Base-by-base conservation (phyloP, 495 filamentous ascomycete genomes). In the Neurospora sp. region DNA sequence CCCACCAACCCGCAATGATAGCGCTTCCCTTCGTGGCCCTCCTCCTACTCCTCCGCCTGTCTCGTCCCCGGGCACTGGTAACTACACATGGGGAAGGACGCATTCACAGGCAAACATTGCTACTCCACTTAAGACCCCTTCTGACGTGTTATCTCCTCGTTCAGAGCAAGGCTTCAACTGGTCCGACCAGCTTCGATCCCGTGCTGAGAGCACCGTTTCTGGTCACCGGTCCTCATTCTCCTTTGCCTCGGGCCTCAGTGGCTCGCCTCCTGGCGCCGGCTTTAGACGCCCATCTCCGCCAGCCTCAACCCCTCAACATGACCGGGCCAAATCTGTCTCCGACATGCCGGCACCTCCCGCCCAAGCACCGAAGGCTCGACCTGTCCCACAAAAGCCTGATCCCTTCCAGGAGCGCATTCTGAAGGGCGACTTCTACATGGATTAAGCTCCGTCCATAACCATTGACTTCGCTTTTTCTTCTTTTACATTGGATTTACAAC, bases 391-490 rank as follows among this genome's bases (percentile, higher is more conserved):
- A 65, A 91, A 93, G 79, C 93, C 94, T 16, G 96, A 99, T 83
- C 90, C 89, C 76, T 94, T 98, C 84, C 93, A 97, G 82, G 96
- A 99, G 86, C 89, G 97, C 74, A 98, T 99, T 75, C 85, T 99
- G 73, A 94, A 96, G 81, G 96, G 96, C 40, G 96, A 99, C 76
- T 97, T 99, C 78, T 94, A 94, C 82, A 97, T 98, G 94, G 96
- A 99, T 78, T 99, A 86, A 86, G 68, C n/a, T 41, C 42, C 14
- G 65, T 37, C 14, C 53, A 18, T 18, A 44, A 69, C 38, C 72
- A 44, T 39, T 37, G 42, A 39, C 38, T 65, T 72, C 48, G 31
- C 8, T 20, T 39, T 42, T 5, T 72, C 39, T 41, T 27, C 31
- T 70, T 38, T 31, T 16, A 14, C 4, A 31, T 1, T 70, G 39